These are phyloP conservation scores for Leccinum fallax DNA, from an alignment of 1,284 basidiomycete species.

Conservation along the genomic window DNA sequence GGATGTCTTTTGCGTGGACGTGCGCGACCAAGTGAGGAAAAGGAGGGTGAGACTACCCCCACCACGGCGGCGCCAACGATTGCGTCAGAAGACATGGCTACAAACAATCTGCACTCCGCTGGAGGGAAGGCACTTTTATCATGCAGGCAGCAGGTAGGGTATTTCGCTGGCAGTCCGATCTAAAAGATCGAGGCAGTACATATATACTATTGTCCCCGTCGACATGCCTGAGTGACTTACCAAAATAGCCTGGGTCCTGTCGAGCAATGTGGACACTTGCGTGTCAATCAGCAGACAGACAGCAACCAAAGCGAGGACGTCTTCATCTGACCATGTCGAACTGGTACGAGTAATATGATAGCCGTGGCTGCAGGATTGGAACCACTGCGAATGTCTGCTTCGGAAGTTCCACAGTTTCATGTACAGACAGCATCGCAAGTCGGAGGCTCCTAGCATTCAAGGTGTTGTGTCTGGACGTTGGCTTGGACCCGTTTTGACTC, in stretches of 20 bases:
- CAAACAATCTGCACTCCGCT: background rate
- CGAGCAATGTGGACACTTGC: background rate
- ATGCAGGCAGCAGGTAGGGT: background rate
- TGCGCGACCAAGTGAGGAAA: conserved; percentile 1
- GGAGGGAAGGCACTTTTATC: background rate
- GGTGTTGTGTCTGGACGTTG: background rate
- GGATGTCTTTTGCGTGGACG: background rate
- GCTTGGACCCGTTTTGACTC: background rate
- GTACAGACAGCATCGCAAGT: background rate
- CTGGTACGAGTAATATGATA: background rate
- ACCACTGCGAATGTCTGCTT: background rate
- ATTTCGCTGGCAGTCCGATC: background rate
- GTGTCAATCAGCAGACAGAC: background rate
- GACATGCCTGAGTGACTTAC: background rate
- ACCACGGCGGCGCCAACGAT: background rate
- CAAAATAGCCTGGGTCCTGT: background rate
- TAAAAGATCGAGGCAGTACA: background rate
- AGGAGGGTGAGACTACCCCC: conserved; percentile 5
- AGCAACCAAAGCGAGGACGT: background rate
- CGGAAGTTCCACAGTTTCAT: background rate
- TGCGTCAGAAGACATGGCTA: background rate
- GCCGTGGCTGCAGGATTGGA: background rate
- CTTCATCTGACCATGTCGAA: background rate
- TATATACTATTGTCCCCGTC: background rate
- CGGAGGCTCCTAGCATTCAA: too few relatives aligned